These are phyloP conservation scores for Hygrophoropsis aurantiaca DNA, from an alignment of 768 basidiomycete genomes.

Conservation along the genomic window DNA sequence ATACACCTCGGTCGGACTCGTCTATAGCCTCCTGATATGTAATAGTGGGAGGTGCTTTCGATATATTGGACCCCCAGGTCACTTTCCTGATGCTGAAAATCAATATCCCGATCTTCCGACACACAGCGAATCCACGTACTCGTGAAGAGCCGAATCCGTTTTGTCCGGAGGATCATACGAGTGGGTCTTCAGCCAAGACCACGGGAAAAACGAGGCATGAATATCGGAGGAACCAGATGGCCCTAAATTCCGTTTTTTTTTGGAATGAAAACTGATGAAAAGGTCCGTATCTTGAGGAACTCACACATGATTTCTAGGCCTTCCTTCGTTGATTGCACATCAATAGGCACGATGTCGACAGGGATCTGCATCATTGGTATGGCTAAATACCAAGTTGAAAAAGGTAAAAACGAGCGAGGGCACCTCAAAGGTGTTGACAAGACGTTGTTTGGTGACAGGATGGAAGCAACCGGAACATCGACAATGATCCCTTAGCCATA, in stretches of 20 bases:
- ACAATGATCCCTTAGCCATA: conserved; percentile 94
- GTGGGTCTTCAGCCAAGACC: conserved; percentile 77
- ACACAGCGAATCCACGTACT: too few species aligned
- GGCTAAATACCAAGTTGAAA: too few species aligned
- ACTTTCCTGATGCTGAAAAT: conserved; percentile 47
- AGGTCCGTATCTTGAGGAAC: conserved; percentile 26
- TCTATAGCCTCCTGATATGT: conserved; percentile 74
- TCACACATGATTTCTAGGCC: conserved; percentile 78
- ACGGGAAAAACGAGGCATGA: conserved; percentile 85
- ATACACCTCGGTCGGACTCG: conserved; percentile 61
- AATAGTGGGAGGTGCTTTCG: conserved; percentile 71
- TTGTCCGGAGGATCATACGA: conserved; percentile 81
- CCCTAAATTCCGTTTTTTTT: too few species aligned
- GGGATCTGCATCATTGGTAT: too few species aligned
- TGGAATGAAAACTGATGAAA: too few species aligned
- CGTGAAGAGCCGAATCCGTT: too few species aligned
- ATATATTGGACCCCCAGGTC: conserved; percentile 80
- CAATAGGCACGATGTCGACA: conserved; percentile 61
- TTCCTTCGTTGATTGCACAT: conserved; percentile 52
- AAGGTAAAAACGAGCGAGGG: conserved; percentile 11
- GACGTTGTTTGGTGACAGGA: conserved; percentile 83
- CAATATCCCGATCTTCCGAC: background rate
- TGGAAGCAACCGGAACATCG: conserved; percentile 87
- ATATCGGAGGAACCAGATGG: conserved; percentile 33
- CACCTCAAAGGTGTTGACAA: conserved; percentile 84